These are phyloP conservation scores for Gossypium stocksii DNA, from an alignment of 345 rosid species.

Conservation along the genomic window DNA sequence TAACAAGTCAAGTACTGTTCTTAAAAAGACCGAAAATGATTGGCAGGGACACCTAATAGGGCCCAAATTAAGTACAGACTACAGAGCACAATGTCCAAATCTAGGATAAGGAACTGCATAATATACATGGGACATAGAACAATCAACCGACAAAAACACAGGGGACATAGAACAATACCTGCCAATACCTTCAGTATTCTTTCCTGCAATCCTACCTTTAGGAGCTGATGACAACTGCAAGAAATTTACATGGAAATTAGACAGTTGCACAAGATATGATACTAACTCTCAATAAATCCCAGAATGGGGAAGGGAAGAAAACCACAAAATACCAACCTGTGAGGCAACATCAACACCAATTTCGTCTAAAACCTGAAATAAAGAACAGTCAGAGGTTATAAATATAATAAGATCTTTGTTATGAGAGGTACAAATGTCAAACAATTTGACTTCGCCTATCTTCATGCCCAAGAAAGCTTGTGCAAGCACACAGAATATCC, in stretches of 20 bases:
- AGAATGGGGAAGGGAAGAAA: neutral
- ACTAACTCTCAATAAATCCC: slow-evolving; percentile 2
- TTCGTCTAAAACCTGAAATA: slow-evolving; percentile 82
- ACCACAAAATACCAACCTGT: slow-evolving; percentile 52
- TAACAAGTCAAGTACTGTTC: neutral
- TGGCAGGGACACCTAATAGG: neutral
- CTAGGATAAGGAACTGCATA: neutral
- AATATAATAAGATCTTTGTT: slow-evolving; percentile 5
- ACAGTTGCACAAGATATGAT: slow-evolving; percentile 9
- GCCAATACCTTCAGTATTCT: slow-evolving; percentile 42
- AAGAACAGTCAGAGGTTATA: neutral
- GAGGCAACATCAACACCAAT: slow-evolving; percentile 92
- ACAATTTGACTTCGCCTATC: neutral
- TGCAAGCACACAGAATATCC: neutral
- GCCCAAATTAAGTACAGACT: neutral
- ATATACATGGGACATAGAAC: neutral
- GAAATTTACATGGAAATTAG: slow-evolving; percentile 14
- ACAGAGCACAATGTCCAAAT: neutral
- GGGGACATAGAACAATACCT: slow-evolving; percentile 43
- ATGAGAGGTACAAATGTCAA: neutral
- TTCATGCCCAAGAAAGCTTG: neutral
- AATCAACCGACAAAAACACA: neutral
- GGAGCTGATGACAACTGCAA: slow-evolving; percentile 81
- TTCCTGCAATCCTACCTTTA: slow-evolving; percentile 65
- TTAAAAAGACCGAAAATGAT: neutral